Evolutionary conservation across 805 yeast species (phyloP).

Genomic region (Saccharomyces jurei): DNA sequence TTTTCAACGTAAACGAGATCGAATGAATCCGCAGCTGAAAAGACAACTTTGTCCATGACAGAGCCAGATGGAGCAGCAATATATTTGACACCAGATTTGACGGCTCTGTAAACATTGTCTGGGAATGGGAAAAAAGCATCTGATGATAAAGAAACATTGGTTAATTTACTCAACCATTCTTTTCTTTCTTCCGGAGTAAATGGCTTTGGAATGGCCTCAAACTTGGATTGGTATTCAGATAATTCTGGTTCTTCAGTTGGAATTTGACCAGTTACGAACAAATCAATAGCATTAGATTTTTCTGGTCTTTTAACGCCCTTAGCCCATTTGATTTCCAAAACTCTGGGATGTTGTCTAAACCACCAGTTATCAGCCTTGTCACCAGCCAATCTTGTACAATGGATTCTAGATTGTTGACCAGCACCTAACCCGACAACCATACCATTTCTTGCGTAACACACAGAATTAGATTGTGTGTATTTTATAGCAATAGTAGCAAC

Average conservation of each 20-base stretch:
- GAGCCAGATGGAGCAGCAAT: constrained; percentile 96
- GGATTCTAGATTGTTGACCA: constrained; percentile 97
- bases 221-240: constrained; percentile 84
- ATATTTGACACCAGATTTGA: constrained; percentile 87
- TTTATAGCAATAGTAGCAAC: constrained; percentile 96
- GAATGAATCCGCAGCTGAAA: constrained; percentile 88
- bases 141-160: constrained; percentile 82
- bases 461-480: constrained; percentile 98
- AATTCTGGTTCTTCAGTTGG: constrained; percentile 90
- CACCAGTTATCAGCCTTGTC: constrained; percentile 99
- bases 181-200: constrained; percentile 73
- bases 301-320: constrained; percentile 98
- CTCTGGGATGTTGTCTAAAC: constrained; percentile 96
- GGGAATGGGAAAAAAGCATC: constrained; percentile 99
- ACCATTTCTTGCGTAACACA: constrained; percentile 96
- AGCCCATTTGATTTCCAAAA: constrained; percentile 90
- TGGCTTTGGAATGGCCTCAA: constrained; percentile 73
- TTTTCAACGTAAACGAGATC: constrained; percentile 90
- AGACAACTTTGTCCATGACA: constrained; percentile 93
- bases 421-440: constrained; percentile 99
- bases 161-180: constrained; percentile 75
- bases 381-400: constrained; percentile 97
- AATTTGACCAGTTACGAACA: constrained; percentile 83
- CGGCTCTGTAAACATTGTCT: constrained; percentile 96
- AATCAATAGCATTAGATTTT: constrained; percentile 93